These are phyloP conservation scores for Epichloe elymi DNA, from an alignment of 2,329 filamentous ascomycete genomes.

Conservation along the genomic window DNA sequence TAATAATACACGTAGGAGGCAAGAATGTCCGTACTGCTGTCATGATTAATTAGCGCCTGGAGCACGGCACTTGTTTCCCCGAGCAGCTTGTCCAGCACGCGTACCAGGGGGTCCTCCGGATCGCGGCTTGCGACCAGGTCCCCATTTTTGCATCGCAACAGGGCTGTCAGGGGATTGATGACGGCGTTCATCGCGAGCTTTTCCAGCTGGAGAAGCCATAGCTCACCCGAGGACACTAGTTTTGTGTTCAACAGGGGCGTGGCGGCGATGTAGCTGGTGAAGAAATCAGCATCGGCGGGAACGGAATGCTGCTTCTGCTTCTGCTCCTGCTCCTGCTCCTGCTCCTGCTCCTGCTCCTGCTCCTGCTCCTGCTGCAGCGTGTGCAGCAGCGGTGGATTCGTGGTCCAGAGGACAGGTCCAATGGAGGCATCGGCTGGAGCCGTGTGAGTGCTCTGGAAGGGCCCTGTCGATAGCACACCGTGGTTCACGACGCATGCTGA, in stretches of 20 bases:
- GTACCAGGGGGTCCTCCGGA: constrained; percentile 29
- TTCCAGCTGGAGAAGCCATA: constrained; percentile 60
- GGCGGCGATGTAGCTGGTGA: constrained; percentile 28
- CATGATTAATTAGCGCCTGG: constrained; percentile 50
- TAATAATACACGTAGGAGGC: background rate
- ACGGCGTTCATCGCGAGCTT: constrained; percentile 72
- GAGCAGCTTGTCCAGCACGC: constrained; percentile 55
- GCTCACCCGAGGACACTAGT: constrained; percentile 25
- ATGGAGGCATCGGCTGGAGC: constrained; percentile 34
- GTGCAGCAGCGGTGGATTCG: background rate
- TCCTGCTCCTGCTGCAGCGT: background rate
- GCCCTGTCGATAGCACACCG: constrained; percentile 36
- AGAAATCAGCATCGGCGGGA: constrained; percentile 16
- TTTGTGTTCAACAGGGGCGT: constrained; percentile 31
- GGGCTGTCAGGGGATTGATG: constrained; percentile 73
- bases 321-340: background rate
- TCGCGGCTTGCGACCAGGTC: constrained; percentile 39
- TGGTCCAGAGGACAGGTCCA: constrained; percentile 30
- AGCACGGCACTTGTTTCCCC: constrained; percentile 66
- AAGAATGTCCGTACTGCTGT: constrained; percentile 29
- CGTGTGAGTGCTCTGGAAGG: constrained; percentile 40
- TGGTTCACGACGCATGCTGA: constrained; percentile 52
- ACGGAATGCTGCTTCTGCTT: background rate
- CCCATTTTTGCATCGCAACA: constrained; percentile 71
- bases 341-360: background rate